Conservation (phyloP, 2,329 filamentous ascomycete genomes). For the Davidsoniella eucalypti region DNA sequence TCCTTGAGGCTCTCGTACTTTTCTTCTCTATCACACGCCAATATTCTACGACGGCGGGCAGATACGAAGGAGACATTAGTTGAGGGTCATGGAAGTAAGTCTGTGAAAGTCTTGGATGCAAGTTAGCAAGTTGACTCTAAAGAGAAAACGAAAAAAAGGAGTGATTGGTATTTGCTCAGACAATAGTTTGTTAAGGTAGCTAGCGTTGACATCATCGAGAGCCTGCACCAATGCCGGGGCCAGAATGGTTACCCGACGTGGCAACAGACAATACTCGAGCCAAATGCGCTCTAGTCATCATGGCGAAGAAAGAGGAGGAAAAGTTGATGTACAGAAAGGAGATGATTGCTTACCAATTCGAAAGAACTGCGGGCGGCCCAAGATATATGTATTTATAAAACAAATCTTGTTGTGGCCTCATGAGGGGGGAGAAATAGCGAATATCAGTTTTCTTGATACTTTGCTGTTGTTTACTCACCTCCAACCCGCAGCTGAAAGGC, state of each 20-base stretch:
- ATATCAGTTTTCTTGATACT: too few relatives aligned
- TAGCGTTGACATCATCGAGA: slow-evolving; percentile 98
- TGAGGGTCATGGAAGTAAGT: not conserved
- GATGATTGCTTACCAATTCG: slow-evolving; percentile 23
- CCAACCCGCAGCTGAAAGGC: slow-evolving; percentile 83
- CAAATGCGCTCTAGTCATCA: slow-evolving; percentile 99
- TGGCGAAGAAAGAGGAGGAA: slow-evolving; percentile 22
- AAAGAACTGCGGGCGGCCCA: slow-evolving; percentile 12
- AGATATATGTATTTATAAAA: too few relatives aligned
- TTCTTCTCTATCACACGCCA: slow-evolving; percentile 85
- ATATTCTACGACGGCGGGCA: slow-evolving; percentile 44
- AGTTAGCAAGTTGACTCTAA: slow-evolving; percentile 8
- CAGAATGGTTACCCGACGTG: slow-evolving; percentile 58
- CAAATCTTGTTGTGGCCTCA: not conserved
- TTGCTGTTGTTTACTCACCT: slow-evolving; percentile 42
- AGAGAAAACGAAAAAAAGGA: not conserved
- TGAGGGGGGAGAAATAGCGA: slow-evolving; percentile 2
- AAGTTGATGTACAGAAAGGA: not conserved
- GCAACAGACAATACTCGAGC: slow-evolving; percentile 81
- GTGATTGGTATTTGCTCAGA: slow-evolving; percentile 44
- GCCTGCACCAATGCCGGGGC: slow-evolving; percentile 40
- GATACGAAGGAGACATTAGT: not conserved
- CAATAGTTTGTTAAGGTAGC: slow-evolving; percentile 74
- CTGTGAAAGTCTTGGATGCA: slow-evolving; percentile 3
- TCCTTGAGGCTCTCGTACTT: slow-evolving; percentile 65